Base-by-base conservation (phyloP, 2,329 filamentous ascomycete genomes). In the Camptophora hylomeconis region DNA sequence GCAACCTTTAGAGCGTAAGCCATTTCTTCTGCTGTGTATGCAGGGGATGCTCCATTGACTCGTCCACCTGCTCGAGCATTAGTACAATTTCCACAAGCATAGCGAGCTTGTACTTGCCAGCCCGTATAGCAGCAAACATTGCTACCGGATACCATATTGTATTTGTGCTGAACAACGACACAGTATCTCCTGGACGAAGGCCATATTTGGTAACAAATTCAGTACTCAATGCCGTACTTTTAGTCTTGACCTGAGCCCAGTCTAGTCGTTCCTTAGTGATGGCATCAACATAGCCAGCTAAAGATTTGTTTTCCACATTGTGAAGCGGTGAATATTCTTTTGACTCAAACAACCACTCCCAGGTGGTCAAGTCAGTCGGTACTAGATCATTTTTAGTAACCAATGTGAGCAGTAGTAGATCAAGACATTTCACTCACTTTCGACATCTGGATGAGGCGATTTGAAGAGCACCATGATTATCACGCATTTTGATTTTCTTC, bases 21-120 rank as follows among this genome's bases (percentile, higher is more conserved):
- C 67, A 79, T 75, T 39, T 80, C 74, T 26, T 79, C 74, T 10
- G 68, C 58, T 31, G 68, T 75, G 49, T 78, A 79, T 0, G 71
- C 72, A 0, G 73, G 73, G 10, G 63, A 70, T 0, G 72, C 73
- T 1, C 74, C 72, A 3, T 64, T 70, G 2, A 76, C 67, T 21
- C 69, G 60, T 5, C 65, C 72, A 35, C 40, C 66, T n/a, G n/a
- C n/a, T n/a, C n/a, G n/a, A n/a, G n/a, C n/a, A n/a, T n/a, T n/a
- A n/a, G n/a, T n/a, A n/a, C n/a, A n/a, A n/a, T n/a, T n/a, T n/a
- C n/a, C n/a, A n/a, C n/a, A n/a, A n/a, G n/a, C n/a, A n/a, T n/a
- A n/a, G n/a, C n/a, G n/a, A n/a, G n/a, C n/a, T n/a, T n/a, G n/a
- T n/a, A n/a, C n/a, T n/a, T n/a, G n/a, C n/a, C n/a, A 5, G 57